Evolutionary conservation across 2,329 filamentous ascomycete species (phyloP).

Genomic region (Cytospora piceicola): DNA sequence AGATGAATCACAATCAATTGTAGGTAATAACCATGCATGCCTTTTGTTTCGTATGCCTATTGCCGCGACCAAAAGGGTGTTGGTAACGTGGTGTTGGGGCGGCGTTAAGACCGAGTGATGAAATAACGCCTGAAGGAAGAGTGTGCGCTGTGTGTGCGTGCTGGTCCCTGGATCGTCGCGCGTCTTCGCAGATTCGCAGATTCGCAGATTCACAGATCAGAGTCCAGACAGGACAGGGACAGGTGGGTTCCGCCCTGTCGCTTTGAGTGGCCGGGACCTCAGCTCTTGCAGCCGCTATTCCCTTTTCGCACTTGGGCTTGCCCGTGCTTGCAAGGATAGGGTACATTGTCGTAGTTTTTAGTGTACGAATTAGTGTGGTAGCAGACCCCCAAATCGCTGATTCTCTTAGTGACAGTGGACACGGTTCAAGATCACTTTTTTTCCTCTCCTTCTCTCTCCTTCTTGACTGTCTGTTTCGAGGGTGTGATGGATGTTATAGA

Average conservation of each 20-base stretch:
- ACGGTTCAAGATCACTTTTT: background rate
- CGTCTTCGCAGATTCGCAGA: constrained; percentile 1
- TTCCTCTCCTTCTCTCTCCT: no score
- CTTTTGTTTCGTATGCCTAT: background rate
- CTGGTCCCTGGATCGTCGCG: background rate
- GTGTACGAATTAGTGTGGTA: background rate
- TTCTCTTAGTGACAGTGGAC: background rate
- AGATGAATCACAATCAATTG: no score
- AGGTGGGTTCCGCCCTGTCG: constrained; percentile 1
- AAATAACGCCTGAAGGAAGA: background rate
- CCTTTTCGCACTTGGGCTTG: background rate
- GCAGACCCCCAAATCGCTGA: background rate
- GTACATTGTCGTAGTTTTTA: background rate
- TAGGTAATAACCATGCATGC: background rate
- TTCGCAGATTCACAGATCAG: background rate
- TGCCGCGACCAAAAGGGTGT: background rate
- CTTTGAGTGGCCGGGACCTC: constrained; percentile 4
- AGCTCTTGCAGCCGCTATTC: background rate
- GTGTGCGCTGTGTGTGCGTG: background rate
- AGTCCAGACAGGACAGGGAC: constrained; percentile 1
- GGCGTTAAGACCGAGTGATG: background rate
- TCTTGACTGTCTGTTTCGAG: background rate
- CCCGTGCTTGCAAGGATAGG: constrained; percentile 4
- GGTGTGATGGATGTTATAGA: background rate
- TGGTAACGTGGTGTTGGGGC: background rate